Conservation (phyloP, 345 rosid species). For the Cardamine occulta region DNA sequence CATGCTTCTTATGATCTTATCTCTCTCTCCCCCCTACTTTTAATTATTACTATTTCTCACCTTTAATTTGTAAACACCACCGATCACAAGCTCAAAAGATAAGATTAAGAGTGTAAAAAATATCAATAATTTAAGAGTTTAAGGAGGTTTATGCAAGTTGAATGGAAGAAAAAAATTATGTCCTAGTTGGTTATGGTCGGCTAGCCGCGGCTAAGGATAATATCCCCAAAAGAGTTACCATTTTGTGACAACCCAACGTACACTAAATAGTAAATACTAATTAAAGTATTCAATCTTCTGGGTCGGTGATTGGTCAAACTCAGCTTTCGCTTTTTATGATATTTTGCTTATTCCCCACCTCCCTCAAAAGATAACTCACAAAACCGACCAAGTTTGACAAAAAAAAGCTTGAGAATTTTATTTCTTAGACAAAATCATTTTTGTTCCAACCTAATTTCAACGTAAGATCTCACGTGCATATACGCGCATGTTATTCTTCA, state of each 20-base stretch:
- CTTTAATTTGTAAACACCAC: conserved; percentile 17
- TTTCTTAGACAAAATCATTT: conserved; percentile 27
- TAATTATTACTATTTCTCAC: neutral
- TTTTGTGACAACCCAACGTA: conserved; percentile 20
- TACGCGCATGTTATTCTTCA: neutral
- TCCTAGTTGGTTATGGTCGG: conserved; percentile 36
- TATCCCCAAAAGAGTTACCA: conserved; percentile 26
- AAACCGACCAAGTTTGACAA: conserved; percentile 40
- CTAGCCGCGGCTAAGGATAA: conserved; percentile 42
- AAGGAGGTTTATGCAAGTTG: conserved; percentile 10
- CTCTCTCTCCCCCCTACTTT: neutral
- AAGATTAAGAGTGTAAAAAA: conserved; percentile 18
- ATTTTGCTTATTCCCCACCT: conserved; percentile 35
- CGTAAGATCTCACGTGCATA: conserved; percentile 28
- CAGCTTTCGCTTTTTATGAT: conserved; percentile 36
- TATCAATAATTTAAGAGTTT: neutral
- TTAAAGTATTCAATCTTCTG: neutral
- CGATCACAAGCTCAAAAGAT: conserved; percentile 14
- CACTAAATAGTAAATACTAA: neutral
- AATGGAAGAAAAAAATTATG: neutral
- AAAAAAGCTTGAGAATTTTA: neutral
- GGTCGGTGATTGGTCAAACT: conserved; percentile 43
- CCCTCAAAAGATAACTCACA: conserved; percentile 16
- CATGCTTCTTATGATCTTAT: conserved; percentile 18
- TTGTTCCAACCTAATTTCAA: conserved; percentile 16